Evolutionary conservation across 768 basidiomycete genomes (phyloP), one percentile per base, ranked within the genome.

Genomic region (Pisolithus orientalis): DNA sequence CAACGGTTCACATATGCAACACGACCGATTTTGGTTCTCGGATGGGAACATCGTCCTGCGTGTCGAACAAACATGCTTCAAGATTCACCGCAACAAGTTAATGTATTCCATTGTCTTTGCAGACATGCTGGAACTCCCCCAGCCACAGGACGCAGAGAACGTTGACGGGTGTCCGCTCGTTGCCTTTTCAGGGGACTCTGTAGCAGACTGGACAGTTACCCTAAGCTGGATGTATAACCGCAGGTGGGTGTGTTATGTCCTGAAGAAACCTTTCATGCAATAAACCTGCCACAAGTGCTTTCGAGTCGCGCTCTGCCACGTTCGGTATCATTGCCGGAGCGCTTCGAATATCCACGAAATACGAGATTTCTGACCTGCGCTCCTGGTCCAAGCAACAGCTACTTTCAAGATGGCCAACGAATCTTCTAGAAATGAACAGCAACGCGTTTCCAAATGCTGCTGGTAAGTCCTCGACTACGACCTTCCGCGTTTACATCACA

Each of bases 1-100:
- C 39, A 17, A 27, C 28, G 24, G 1, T 24, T 39, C 42, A 13
- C 39, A 32, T 7, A 29, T 39, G 3, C 53, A 24, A 17, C 10
- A 32, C 4, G 21, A n/a, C n/a, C 43, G 14, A 24, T 63, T 58
- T 45, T 70, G 69, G 68, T 72, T 69, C 54, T 37, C 54, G n/a
- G 70, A 71, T 50, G 72, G 74, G 9, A 68, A 74, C 50, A 60
- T 72, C 45, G 60, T 72, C 16, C 59, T 75, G 7, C 56, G 56
- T 1, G 37, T 60, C 11, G 61, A 65, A 48, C n/a, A 52, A n/a
- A 56, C 53, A 21, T 48, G 54, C 10, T 57, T 67, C 54, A 68
- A 64, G 39, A 59, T 72, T 31, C 67, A 70, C 44, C 49, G 50
- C 7, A 29, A 24, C 37, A 53, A 53, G 32, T 42, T 68, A 14